Evolutionary conservation across 1,284 basidiomycete species (phyloP).

Genomic region (Marasmius sp.): DNA sequence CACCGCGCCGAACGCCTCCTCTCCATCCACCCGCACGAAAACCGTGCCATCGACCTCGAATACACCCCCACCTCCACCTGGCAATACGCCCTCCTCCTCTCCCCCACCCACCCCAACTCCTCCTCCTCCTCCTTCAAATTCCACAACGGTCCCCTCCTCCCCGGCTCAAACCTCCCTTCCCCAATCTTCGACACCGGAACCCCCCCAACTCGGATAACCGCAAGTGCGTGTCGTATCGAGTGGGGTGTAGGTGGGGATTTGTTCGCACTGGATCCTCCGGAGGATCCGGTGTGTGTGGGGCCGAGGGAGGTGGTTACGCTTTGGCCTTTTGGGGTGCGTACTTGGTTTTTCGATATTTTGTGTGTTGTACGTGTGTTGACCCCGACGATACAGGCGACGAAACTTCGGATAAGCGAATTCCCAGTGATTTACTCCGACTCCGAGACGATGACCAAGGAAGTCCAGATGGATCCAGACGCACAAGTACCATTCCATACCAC

Average conservation of each 20-base stretch:
- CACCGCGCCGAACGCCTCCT: conserved; percentile 32
- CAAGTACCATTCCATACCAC: neutral
- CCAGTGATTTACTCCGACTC: conserved; percentile 18
- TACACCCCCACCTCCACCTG: conserved; percentile 34
- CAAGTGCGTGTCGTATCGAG: conserved; percentile 35
- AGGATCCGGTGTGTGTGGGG: conserved; percentile 32
- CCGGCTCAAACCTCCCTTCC: conserved; percentile 32
- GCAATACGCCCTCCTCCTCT: conserved; percentile 43
- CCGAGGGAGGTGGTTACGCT: conserved; percentile 31
- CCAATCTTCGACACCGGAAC: conserved; percentile 38
- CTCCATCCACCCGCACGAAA: conserved; percentile 31
- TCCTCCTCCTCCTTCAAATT: too few species aligned
- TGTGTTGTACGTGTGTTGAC: neutral
- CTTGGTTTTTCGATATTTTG: neutral
- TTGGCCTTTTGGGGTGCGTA: conserved; percentile 39
- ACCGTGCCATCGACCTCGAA: conserved; percentile 37
- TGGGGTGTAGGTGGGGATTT: conserved; percentile 38
- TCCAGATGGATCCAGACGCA: neutral
- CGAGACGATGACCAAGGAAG: too few species aligned
- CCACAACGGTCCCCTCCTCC: conserved; percentile 27
- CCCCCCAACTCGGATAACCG: conserved; percentile 38
- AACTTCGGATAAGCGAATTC: conserved; percentile 41
- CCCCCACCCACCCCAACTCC: conserved; percentile 38
- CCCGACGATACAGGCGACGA: conserved; percentile 35
- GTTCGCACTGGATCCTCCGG: conserved; percentile 36